A percentile compares a stretch with the other conserved stretches of the same genome.
These are phyloP conservation scores for Fusarium liriodendri DNA, from an alignment of 2,329 filamentous ascomycete species.

Conservation along the genomic window DNA sequence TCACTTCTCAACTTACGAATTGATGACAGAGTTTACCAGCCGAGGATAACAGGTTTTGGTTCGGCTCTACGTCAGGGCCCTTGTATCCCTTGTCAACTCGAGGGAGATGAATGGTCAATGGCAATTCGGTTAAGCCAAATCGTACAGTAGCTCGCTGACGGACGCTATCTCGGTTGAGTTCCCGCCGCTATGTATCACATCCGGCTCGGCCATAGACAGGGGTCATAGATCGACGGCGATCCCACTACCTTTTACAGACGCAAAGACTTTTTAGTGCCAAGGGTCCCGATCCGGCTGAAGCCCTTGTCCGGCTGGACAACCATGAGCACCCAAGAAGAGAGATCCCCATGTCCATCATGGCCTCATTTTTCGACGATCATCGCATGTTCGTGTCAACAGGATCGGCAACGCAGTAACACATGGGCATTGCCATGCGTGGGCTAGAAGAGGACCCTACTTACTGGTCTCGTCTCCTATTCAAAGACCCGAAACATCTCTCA, in stretches of 20 bases:
- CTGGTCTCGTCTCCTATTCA: not conserved
- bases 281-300: conserved; percentile 4
- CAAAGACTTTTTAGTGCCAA: conserved; percentile 4
- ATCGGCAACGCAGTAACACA: not conserved
- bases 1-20: conserved; percentile 10
- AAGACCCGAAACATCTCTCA: conserved; percentile 2
- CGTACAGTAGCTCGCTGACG: conserved; percentile 6
- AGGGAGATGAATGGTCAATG: conserved; percentile 7
- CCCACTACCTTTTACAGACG: conserved; percentile 12
- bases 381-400: not conserved
- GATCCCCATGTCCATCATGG: not conserved
- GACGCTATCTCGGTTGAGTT: conserved; percentile 16
- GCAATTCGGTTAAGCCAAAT: not conserved
- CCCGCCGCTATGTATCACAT: not conserved
- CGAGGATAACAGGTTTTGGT: not conserved
- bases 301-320: conserved; percentile 6
- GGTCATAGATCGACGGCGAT: conserved; percentile 22
- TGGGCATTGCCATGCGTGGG: not conserved
- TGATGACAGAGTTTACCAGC: not conserved
- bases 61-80: not conserved
- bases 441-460: not conserved
- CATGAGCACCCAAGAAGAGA: not conserved
- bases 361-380: not conserved
- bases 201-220: not conserved
- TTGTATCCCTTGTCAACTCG: not conserved